Percentiles rank a stretch among this genome's conserved stretches.
Evolutionary conservation across 176 grass and related monocot genomes (phyloP).

Genomic region (Lolium perenne): DNA sequence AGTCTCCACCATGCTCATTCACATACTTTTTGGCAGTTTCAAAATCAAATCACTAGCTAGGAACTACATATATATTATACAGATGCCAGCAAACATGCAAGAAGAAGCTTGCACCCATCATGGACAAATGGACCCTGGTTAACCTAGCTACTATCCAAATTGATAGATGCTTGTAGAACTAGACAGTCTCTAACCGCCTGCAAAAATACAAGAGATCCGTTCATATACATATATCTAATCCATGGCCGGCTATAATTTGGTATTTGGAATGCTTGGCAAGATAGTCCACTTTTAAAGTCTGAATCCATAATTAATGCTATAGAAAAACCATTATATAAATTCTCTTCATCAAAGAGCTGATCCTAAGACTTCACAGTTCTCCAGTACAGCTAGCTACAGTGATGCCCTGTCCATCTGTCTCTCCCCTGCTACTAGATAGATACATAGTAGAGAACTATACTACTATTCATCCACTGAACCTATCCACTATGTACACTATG

Average conservation of each 20-base stretch:
- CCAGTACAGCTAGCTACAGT: background rate
- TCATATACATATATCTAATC: conserved; percentile 29
- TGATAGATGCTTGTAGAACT: conserved; percentile 43
- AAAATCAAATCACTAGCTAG: conserved; percentile 35
- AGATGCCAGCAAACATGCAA: conserved; percentile 29
- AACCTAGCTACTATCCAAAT: conserved; percentile 41
- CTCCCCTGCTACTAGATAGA: background rate
- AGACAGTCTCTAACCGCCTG: conserved; percentile 27
- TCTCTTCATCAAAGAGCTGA: background rate
- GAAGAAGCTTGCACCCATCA: conserved; percentile 32
- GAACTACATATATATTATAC: conserved; percentile 4
- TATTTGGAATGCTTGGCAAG: background rate
- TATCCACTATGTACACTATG: conserved; percentile 11
- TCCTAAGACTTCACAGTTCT: background rate
- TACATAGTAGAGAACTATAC: background rate
- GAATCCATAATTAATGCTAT: background rate
- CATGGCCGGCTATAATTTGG: conserved; percentile 16
- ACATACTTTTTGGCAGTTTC: conserved; percentile 25
- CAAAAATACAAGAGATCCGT: background rate
- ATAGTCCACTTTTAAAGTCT: background rate
- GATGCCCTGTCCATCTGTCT: conserved; percentile 33
- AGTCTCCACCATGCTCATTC: conserved; percentile 6
- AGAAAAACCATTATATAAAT: background rate
- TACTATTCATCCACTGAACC: conserved; percentile 37
- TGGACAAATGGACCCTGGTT: conserved; percentile 48